Percentiles rank a stretch among this genome's conserved stretches.
Conservation (phyloP, 148 eudicot genomes). For the Rhododendron kiyosumense region DNA sequence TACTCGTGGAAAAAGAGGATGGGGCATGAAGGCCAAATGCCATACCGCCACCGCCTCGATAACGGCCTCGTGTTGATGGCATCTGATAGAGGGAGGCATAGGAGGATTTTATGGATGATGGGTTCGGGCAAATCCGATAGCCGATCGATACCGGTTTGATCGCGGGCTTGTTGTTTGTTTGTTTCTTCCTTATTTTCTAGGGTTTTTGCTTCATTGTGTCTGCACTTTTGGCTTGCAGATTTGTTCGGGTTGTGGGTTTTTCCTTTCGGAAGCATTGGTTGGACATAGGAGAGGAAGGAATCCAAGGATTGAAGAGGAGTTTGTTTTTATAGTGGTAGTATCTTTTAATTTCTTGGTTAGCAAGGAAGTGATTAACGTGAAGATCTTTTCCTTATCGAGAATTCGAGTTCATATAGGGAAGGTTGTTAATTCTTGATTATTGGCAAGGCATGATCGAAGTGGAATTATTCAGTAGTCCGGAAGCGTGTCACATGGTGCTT, state of each 20-base stretch:
- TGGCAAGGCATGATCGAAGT: neutral
- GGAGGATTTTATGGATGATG: neutral
- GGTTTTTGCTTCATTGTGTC: neutral
- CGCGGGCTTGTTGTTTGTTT: neutral
- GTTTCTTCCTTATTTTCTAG: neutral
- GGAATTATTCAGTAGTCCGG: neutral
- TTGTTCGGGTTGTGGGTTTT: neutral
- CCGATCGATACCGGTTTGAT: neutral
- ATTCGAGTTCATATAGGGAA: neutral
- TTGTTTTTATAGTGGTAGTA: neutral
- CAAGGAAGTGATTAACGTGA: neutral
- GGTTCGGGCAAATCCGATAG: neutral
- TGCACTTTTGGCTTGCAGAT: neutral
- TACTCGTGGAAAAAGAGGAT: neutral
- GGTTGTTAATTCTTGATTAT: neutral
- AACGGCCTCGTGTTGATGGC: neutral
- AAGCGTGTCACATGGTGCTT: neutral
- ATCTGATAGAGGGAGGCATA: neutral
- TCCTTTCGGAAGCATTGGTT: neutral
- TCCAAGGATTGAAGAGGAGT: neutral
- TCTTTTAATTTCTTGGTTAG: neutral
- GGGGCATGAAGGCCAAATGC: neutral
- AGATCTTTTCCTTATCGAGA: neutral
- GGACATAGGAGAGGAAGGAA: neutral
- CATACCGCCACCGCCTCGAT: neutral